Evolutionary conservation across 805 yeast species (phyloP), one percentile per base, ranked within the genome.

Genomic region (Spathaspora sp.): DNA sequence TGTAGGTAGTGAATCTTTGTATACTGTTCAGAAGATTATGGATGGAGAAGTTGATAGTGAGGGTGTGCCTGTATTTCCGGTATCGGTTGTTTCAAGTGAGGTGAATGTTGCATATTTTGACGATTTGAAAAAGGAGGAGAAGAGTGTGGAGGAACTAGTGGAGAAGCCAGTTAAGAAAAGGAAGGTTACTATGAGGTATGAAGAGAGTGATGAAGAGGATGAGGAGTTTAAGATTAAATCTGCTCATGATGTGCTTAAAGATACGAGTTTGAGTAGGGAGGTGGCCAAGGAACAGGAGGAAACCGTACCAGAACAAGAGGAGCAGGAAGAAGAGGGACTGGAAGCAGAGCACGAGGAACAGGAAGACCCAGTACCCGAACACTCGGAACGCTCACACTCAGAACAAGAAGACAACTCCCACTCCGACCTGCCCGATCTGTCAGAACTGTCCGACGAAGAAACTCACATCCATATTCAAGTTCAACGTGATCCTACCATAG

Each of bases 11-110:
- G 80, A 79, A 29, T 71, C 85, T 0, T 72, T 81, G 4, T 86
- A 74, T 66, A 78, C 72, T 26, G 77, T 82, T 10, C 61, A 78
- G 32, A 69, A 72, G 46, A 83, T 86, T 7, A 62, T 73, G 1
- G 79, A 77, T 43, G 72, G 78, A 14, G 86, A 81, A 51, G 46
- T 74, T 32, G 68, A 64, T 38, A 40, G 48, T 7, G 73, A 66
- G 2, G 75, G 66, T 4, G 58, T 43, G 17, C 87, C 86, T 1
- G 40, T 80, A 11, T 83, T 75, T 57, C 88, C 89, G 0, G 76
- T 79, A 0, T 61, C 52, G 23, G 72, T 86, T 18, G 58, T 58
- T 1, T 63, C 61, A 2, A 61, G 72, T 9, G 76, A 73, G 48
- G 75, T 85, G 2, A 58, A 77, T 1, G 66, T 71, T 7, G 77